Evolutionary conservation across 768 basidiomycete genomes (phyloP), one percentile per base, ranked within the genome.

Genomic region (Paxillus rubicundulus): DNA sequence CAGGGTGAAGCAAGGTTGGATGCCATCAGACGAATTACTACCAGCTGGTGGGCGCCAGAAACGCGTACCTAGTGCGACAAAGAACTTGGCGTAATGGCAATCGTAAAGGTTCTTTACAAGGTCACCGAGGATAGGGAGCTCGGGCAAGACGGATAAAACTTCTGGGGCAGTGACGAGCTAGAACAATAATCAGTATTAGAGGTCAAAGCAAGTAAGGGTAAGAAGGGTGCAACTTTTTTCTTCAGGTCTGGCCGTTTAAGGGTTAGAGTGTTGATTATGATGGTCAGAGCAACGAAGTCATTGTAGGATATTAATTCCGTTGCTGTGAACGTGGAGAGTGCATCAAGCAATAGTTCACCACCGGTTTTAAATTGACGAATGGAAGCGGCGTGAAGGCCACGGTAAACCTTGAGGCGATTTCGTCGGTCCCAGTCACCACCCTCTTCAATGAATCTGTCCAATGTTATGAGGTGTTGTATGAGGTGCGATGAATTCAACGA

Each of bases 361-460:
- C 84, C 93, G 17, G 81, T 82, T 63, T 90, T 86, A 36, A 98
- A 98, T 62, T 95, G 86, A n/a, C 96, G 87, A 55, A 91, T 87
- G 28, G 91, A 88, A 30, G 95, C 72, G 40, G 87, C 75, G 64
- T 96, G 89, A 0, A 97, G 74, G 44, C 88, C 95, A 46, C 84
- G 82, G 74, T 98, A 99, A 38, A 98, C 96, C 71, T 99, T 99
- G 62, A 98, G 82, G 41, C 96, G 82, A 70, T 98, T 99, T 36
- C 94, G 83, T 49, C 96, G 78, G 69, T 99, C 96, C 96, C 96
- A 99, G 72, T 99, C 96, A 41, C 96, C 96, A 1, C 96, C 96
- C 68, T 92, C 82, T 61, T 98, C 94, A 49, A 97, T 89, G 39
- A 97, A 77, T 50, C 92, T 94, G 64, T 17, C 38, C 16, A 16